Base-by-base conservation (phyloP, 768 basidiomycete species). In the Leccinum ochraceum region DNA sequence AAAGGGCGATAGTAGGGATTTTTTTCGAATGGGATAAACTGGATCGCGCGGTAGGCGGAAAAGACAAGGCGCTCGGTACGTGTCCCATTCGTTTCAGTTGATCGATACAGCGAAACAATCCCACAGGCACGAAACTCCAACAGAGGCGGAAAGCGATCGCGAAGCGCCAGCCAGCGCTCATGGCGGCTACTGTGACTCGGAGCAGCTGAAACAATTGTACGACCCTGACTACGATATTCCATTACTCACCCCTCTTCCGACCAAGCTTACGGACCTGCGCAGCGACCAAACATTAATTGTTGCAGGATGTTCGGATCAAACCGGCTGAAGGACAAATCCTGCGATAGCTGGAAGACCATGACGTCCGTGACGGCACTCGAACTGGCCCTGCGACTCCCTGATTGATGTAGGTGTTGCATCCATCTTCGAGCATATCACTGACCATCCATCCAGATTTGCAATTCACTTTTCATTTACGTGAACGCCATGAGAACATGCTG, bases 1-100 rank as follows among this genome's bases (percentile, higher is more conserved):
- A 68, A 36, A 53, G 61, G 2, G 67, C 71, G 0, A 69, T 72
- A 26, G 65, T n/a, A n/a, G n/a, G 61, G 0, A 65, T 60, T 20
- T 71, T 73, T 44, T 66, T 64, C 9, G 69, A 73, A 46, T 71
- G 70, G 66, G 70, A 71, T 13, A 68, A 62, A 10, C 52, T 73
- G 0, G 67, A 73, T 24, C 62, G 54, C 5, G 72, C 70, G 0
- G 65, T 68, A 1, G 66, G 66, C 0, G 69, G 72, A 0, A 30
- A 54, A 11, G 49, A 67, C 1, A 55, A 69, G 51, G 16, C 65
- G 0, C 57, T 73, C 1, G 78, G 79, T 78, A 36, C 16, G 49
- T 36, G 26, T 30, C 32, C 17, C 13, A 53, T 53, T 42, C 7
- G 6, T 42, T 16, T 42, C 17, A 42, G 4, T 42, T 42, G 17